Evolutionary conservation across 2,329 filamentous ascomycete species (phyloP), one percentile per base, ranked within the genome.

Genomic region (Tolypocladium pustulatum): DNA sequence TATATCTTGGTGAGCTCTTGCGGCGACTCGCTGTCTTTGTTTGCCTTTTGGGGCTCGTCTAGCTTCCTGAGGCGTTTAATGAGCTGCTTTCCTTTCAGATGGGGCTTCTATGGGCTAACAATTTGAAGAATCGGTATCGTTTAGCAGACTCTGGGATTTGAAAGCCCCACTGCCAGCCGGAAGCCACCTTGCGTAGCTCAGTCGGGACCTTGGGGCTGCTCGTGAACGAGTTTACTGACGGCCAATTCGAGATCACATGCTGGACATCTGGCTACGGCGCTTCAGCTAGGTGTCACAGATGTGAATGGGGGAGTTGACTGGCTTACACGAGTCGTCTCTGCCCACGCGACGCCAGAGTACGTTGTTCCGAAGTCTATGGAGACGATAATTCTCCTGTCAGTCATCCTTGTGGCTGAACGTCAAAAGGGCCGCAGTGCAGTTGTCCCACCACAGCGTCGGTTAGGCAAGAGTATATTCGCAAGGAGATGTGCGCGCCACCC

Each of bases 311-410:
- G 30, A 4, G 10, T 10, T 9, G 20, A 27, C 8, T 9, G 30
- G 34, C 71, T 68, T 69, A 72, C 72, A 41, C 68, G 67, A 54
- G 64, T 70, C 54, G 76, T 76, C 60, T 78, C 73, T 49, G 75
- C 76, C 77, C 78, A 83, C 36, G 78, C 78, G n/a, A 82, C 72
- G 36, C 79, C 80, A 17, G 79, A 81, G 65, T 78, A 83, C 5
- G 81, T 83, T 15, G 80, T 83, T 32, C 81, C 80, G 63, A 83
- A 82, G 64, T 83, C 80, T 60, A 83, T 78, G 25, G 77, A 80
- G 61, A 81, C 73, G 56, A 82, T 73, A 61, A 81, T 76, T 65
- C 73, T 77, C 63, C 73, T 65, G 46, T 67, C 65, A 58, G 62
- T 61, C 71, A 73, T 73, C 60, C 51, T 66, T 55, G 58, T 59